Evolutionary conservation across 495 filamentous ascomycete species (phyloP).

Genomic region (Penicillium chermesinum): DNA sequence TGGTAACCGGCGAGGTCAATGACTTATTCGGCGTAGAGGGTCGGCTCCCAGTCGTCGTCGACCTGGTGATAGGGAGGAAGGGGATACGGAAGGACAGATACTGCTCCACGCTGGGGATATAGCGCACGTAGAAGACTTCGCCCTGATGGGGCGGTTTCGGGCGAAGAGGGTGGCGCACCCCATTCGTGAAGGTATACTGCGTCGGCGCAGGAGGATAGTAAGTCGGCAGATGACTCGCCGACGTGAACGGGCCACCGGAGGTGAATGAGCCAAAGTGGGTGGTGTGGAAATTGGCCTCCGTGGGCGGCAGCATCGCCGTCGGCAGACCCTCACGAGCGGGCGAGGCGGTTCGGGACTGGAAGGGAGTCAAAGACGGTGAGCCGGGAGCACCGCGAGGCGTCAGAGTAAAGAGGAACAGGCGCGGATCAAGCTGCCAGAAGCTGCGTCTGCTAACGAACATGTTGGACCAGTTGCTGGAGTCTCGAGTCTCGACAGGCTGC

Average conservation of each 20-base stretch:
- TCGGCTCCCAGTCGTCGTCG: slow-evolving; percentile 3
- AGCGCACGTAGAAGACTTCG: slow-evolving; percentile 84
- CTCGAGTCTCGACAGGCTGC: slow-evolving; percentile 51
- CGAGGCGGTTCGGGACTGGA: slow-evolving; percentile 53
- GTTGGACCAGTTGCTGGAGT: slow-evolving; percentile 61
- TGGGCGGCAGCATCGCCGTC: slow-evolving; percentile 9
- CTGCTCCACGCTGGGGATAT: slow-evolving; percentile 73
- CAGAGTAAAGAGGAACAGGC: slow-evolving; percentile 81
- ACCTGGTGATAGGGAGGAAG: slow-evolving; percentile 29
- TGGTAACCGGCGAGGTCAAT: slow-evolving; percentile 24
- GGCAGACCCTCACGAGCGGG: slow-evolving; percentile 48
- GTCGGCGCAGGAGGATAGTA: slow-evolving; percentile 82
- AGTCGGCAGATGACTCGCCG: slow-evolving; percentile 75
- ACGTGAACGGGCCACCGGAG: slow-evolving; percentile 64
- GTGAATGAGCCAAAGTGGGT: slow-evolving; percentile 58
- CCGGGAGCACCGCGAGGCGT: slow-evolving; percentile 47
- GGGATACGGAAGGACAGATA: slow-evolving; percentile 87
- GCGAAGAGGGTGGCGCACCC: slow-evolving; percentile 78
- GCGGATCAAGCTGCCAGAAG: slow-evolving; percentile 90
- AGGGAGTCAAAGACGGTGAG: slow-evolving; percentile 52
- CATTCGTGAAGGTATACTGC: slow-evolving; percentile 74
- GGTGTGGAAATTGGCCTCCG: slow-evolving; percentile 23
- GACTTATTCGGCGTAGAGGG: slow-evolving; percentile 20
- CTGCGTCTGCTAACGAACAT: slow-evolving; percentile 77
- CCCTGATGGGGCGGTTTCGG: slow-evolving; percentile 86